Conservation (phyloP, 495 filamentous ascomycete genomes). For the Penicillium arizonense region DNA sequence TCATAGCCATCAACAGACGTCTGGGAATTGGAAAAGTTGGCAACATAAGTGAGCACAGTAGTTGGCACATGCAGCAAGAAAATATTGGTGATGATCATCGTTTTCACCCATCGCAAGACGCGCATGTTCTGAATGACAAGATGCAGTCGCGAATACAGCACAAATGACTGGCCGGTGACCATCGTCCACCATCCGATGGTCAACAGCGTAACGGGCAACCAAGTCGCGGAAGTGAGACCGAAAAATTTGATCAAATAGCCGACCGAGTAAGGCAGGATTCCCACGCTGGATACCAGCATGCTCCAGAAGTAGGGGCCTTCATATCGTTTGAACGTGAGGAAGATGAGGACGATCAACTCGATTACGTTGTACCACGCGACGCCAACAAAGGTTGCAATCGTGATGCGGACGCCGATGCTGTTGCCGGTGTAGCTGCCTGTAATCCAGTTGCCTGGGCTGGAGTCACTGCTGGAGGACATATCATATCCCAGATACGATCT, state of each 20-base stretch:
- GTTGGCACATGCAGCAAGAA: conserved; percentile 37
- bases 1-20: conserved; percentile 23
- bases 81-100: conserved; percentile 36
- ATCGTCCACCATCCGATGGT: conserved; percentile 40
- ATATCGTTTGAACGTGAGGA: conserved; percentile 38
- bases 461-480: conserved; percentile 24
- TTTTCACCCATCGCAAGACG: conserved; percentile 25
- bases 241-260: conserved; percentile 41
- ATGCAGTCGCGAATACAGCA: conserved; percentile 43
- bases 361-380: conserved; percentile 39
- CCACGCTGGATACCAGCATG: conserved; percentile 33
- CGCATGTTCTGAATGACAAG: conserved; percentile 27
- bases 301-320: conserved; percentile 44
- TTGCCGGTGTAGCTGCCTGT: conserved; percentile 26
- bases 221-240: conserved; percentile 23
- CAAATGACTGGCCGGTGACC: conserved; percentile 41
- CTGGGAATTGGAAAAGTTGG: conserved; percentile 18
- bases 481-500: not conserved
- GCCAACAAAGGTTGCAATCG: conserved; percentile 34
- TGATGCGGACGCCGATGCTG: conserved; percentile 31
- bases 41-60: conserved; percentile 29
- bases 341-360: conserved; percentile 41
- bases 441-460: conserved; percentile 28
- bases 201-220: conserved; percentile 30
- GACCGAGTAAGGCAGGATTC: conserved; percentile 32